Evolutionary conservation across 257 asterid species (phyloP).

Genomic region (Echium plantagineum): DNA sequence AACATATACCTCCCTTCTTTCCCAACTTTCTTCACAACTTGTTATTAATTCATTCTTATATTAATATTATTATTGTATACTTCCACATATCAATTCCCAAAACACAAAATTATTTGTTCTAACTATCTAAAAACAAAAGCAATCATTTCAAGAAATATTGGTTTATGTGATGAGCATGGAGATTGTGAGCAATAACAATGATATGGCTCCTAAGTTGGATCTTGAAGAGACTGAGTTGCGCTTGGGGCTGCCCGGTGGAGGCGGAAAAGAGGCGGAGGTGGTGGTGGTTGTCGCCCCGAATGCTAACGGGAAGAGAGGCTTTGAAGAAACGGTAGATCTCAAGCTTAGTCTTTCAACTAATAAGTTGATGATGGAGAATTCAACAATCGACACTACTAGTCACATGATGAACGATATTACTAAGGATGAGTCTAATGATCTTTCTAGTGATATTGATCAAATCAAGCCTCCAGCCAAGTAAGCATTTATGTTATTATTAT

Average conservation of each 20-base stretch:
- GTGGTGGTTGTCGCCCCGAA: not conserved
- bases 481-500: too few relatives aligned
- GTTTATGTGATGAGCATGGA: conserved; percentile 8
- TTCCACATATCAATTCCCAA: too few relatives aligned
- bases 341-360: conserved; percentile 27
- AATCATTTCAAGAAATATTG: too few relatives aligned
- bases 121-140: too few relatives aligned
- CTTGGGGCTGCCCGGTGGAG: conserved; percentile 20
- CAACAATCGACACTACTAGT: conserved; percentile 6
- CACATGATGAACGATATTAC: too few relatives aligned
- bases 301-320: conserved; percentile 18
- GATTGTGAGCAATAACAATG: not conserved
- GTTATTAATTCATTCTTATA: too few relatives aligned
- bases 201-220: conserved; percentile 7
- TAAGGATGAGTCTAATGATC: conserved; percentile 13
- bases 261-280: conserved; percentile 2
- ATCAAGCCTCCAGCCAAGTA: conserved; percentile 62
- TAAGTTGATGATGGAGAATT: conserved; percentile 10
- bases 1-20: not conserved
- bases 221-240: conserved; percentile 24
- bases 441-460: conserved; percentile 14
- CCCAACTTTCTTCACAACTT: not conserved
- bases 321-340: conserved; percentile 13
- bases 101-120: not conserved
- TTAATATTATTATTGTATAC: too few relatives aligned